Percentiles rank a stretch among this genome's conserved stretches.
phyloP scores from a whole-genome alignment of 169 alveolate species.

The Eimeria zaria region DNA sequence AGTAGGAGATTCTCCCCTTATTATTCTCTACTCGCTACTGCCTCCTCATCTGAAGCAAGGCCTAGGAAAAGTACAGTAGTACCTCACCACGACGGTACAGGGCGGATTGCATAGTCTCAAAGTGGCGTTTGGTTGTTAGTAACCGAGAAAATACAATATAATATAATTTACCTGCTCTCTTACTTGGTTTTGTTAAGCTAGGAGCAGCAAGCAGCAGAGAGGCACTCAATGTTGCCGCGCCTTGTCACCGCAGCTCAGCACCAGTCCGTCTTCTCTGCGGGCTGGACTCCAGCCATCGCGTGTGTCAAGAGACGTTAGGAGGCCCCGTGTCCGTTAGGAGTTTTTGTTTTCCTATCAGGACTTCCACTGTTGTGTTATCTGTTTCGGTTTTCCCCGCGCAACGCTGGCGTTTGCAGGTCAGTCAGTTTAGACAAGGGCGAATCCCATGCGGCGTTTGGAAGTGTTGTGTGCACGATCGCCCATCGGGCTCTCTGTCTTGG shows the following conservation, averaged over 20 bases:
- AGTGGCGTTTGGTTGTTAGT: background rate
- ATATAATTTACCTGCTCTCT: background rate
- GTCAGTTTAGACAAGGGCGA: conserved; percentile 35
- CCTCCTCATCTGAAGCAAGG: background rate
- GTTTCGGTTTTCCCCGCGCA: background rate
- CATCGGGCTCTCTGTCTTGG: conserved; percentile 36
- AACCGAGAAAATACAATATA: background rate
- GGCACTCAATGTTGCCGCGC: background rate
- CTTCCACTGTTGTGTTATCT: conserved; percentile 24
- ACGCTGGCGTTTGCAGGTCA: conserved; percentile 44
- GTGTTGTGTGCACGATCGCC: conserved; percentile 25
- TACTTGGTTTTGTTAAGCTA: background rate
- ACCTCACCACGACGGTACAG: background rate
- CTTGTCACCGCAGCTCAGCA: conserved; percentile 60
- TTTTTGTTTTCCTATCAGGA: conserved; percentile 58
- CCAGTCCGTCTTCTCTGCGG: conserved; percentile 23
- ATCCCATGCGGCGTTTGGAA: conserved; percentile 42
- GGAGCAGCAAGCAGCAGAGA: background rate
- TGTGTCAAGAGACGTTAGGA: background rate
- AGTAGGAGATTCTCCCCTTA: background rate
- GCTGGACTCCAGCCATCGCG: conserved; percentile 9
- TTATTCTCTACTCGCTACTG: no score
- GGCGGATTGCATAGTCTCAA: background rate
- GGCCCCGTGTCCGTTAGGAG: conserved; percentile 45
- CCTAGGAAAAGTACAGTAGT: background rate